Conservation (phyloP, 1,139 yeast genomes). For the Eremothecium coryli region DNA sequence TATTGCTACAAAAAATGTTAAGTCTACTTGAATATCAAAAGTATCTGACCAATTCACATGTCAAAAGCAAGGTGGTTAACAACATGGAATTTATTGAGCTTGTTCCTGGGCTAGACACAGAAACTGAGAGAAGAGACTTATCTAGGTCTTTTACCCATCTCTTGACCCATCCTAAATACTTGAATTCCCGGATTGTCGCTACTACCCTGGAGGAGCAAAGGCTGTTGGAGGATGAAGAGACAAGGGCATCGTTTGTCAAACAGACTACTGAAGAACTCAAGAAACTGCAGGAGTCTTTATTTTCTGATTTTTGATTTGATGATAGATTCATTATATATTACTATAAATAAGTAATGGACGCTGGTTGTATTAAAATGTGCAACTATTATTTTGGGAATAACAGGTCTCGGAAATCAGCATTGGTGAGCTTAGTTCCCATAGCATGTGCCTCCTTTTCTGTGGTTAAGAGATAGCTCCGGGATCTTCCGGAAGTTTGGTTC, state of each 20-base stretch:
- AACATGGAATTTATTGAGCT: constrained; percentile 29
- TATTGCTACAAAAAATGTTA: constrained; percentile 54
- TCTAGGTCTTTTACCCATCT: constrained; percentile 55
- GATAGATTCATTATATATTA: too few relatives aligned
- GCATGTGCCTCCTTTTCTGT: too few relatives aligned
- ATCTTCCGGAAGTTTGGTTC: too few relatives aligned
- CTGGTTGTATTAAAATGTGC: neutral
- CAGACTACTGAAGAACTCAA: constrained; percentile 46
- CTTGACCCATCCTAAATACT: constrained; percentile 76
- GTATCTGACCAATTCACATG: constrained; percentile 27
- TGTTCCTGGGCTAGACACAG: constrained; percentile 56
- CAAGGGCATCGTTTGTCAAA: constrained; percentile 38
- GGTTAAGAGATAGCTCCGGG: too few relatives aligned
- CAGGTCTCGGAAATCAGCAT: constrained; percentile 36
- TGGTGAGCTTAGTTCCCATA: constrained; percentile 27
- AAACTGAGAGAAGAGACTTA: constrained; percentile 48
- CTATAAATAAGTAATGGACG: too few relatives aligned
- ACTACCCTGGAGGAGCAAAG: constrained; percentile 58
- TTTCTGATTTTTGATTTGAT: constrained; percentile 6
- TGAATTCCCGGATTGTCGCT: constrained; percentile 59
- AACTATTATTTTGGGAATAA: constrained; percentile 18
- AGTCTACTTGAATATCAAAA: constrained; percentile 41
- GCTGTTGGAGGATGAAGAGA: constrained; percentile 40
- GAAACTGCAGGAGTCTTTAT: constrained; percentile 40
- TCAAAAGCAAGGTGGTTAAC: constrained; percentile 15